phyloP scores from a whole-genome alignment of 139 green algal genomes.

The Chlamydomonas eustigma region DNA sequence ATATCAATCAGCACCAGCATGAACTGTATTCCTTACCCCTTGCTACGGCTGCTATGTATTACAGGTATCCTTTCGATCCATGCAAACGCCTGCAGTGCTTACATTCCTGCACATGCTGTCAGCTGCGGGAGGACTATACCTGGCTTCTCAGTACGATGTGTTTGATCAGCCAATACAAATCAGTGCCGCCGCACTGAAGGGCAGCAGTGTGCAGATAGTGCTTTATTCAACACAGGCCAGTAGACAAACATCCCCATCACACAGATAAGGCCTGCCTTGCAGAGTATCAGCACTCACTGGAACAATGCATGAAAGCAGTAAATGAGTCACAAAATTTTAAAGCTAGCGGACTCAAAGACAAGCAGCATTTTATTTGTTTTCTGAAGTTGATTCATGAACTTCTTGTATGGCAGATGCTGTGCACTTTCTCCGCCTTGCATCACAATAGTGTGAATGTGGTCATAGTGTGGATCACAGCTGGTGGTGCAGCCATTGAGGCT shows the following conservation, averaged over 20 bases:
- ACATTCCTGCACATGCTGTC: conserved; percentile 30
- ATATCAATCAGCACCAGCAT: too few species aligned
- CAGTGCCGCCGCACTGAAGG: background rate
- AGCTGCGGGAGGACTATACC: background rate
- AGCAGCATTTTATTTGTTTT: too few species aligned
- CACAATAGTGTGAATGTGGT: conserved; percentile 17
- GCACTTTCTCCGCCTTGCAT: conserved; percentile 11
- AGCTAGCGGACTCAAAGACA: too few species aligned
- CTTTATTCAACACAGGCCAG: conserved; percentile 12
- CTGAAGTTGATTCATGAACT: too few species aligned
- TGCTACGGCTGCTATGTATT: too few species aligned
- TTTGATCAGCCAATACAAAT: conserved; percentile 9
- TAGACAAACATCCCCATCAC: too few species aligned
- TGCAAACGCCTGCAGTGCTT: conserved; percentile 14
- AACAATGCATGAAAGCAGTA: too few species aligned
- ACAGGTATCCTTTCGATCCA: conserved; percentile 8
- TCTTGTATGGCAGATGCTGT: conserved; percentile 21
- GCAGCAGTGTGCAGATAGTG: background rate
- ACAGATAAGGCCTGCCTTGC: too few species aligned
- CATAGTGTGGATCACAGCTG: conserved; percentile 5
- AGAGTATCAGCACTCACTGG: too few species aligned
- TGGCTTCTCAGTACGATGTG: conserved; percentile 6
- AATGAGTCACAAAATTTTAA: too few species aligned
- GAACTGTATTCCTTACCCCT: too few species aligned
- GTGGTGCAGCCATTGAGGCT: background rate